Conservation (phyloP, 192 early-diverging fungal genomes). For the Entomortierella parvispora region DNA sequence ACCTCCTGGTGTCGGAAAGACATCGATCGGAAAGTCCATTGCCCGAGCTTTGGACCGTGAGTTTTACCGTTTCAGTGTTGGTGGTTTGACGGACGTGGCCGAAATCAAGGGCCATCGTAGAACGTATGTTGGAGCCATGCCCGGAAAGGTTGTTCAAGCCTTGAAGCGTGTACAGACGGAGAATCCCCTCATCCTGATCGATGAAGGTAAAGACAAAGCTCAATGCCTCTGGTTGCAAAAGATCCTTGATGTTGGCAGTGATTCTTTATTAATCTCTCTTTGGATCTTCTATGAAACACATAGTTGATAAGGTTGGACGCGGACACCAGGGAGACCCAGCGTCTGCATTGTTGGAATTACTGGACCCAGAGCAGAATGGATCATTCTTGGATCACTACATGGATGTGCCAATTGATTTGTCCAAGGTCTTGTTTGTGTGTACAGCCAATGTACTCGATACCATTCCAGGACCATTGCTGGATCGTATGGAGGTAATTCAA, state of each 20-base stretch:
- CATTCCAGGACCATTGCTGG: slow-evolving; percentile 96
- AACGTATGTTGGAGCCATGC: slow-evolving; percentile 99
- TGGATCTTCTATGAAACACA: not conserved
- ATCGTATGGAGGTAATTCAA: slow-evolving; percentile 98
- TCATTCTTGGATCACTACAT: slow-evolving; percentile 99
- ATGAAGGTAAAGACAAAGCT: slow-evolving; percentile 72
- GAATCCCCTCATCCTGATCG: slow-evolving; percentile 97
- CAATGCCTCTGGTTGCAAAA: not conserved
- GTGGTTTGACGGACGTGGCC: slow-evolving; percentile 97
- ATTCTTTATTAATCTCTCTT: not conserved
- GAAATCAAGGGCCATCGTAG: slow-evolving; percentile 99
- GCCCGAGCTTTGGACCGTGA: slow-evolving; percentile 93
- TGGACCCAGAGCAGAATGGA: slow-evolving; percentile 98
- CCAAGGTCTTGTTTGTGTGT: slow-evolving; percentile 98
- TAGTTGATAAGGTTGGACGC: slow-evolving; percentile 96
- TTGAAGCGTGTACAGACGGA: slow-evolving; percentile 99
- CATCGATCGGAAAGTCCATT: slow-evolving; percentile 97
- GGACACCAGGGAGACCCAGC: slow-evolving; percentile 99
- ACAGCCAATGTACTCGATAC: slow-evolving; percentile 98
- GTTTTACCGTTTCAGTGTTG: slow-evolving; percentile 97
- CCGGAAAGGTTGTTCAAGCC: slow-evolving; percentile 98
- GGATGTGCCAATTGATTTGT: slow-evolving; percentile 98
- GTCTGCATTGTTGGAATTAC: slow-evolving; percentile 93
- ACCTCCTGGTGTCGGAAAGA: slow-evolving; percentile 99
- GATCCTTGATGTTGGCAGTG: not conserved